Percentiles rank a stretch among this genome's conserved stretches.
Conservation (phyloP, 108 stramenopile genomes). For the Asterionellopsis glacialis region DNA sequence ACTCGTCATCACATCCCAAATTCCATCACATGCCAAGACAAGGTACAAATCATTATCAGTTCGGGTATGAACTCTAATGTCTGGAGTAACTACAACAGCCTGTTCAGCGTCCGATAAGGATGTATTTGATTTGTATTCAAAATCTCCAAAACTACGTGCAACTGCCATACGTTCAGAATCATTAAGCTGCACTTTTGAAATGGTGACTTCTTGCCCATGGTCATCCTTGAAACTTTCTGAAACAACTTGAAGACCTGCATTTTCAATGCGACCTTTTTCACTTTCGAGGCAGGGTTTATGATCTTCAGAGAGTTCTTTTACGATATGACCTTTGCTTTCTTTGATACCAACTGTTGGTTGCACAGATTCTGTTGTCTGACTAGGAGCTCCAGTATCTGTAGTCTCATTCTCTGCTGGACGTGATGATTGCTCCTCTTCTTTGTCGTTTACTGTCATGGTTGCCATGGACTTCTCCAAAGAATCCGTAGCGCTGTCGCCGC, state of each 20-base stretch:
- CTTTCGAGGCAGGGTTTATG: constrained; percentile 85
- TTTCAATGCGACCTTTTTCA: constrained; percentile 76
- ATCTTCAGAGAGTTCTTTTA: constrained; percentile 67
- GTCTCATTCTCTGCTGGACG: constrained; percentile 5
- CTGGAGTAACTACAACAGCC: constrained; percentile 77
- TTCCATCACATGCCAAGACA: constrained; percentile 90
- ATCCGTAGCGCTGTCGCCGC: background rate
- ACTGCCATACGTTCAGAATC: constrained; percentile 62
- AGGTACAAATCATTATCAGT: constrained; percentile 53
- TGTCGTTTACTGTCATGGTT: background rate
- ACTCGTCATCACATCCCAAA: constrained; percentile 87
- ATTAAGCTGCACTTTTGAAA: constrained; percentile 31
- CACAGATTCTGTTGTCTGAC: background rate
- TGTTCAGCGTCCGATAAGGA: constrained; percentile 59
- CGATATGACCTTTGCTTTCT: background rate
- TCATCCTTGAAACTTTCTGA: constrained; percentile 31
- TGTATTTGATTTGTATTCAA: constrained; percentile 86
- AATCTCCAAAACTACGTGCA: constrained; percentile 89
- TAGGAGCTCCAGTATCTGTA: constrained; percentile 6
- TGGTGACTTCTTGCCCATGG: constrained; percentile 23
- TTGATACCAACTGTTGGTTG: background rate
- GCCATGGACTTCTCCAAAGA: constrained; percentile 1
- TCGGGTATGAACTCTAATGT: constrained; percentile 62
- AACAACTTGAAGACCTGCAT: constrained; percentile 59
- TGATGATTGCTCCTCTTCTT: background rate